Conservation (phyloP, 2,329 filamentous ascomycete genomes). For the Aureobasidium sp. region DNA sequence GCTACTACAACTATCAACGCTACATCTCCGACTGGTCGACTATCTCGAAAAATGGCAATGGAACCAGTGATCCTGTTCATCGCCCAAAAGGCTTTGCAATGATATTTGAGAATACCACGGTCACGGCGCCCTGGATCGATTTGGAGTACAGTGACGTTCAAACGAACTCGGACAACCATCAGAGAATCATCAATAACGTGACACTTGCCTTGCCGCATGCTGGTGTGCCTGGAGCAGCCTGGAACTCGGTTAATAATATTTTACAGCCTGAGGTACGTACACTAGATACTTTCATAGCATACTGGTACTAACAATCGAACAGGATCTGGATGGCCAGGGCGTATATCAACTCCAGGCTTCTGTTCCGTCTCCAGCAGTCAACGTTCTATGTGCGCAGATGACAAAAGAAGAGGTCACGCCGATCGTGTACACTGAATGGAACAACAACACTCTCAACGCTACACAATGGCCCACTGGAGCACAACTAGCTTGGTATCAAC, state of each 20-base stretch:
- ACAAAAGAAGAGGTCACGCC: conserved; percentile 50
- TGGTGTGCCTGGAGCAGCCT: conserved; percentile 57
- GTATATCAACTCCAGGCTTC: conserved; percentile 60
- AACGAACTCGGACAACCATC: conserved; percentile 42
- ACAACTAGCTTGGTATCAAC: neutral
- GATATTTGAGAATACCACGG: conserved; percentile 64
- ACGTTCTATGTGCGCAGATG: conserved; percentile 66
- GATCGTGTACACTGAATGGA: conserved; percentile 56
- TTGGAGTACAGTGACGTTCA: conserved; percentile 41
- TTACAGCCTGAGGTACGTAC: conserved; percentile 53
- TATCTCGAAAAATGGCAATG: conserved; percentile 37
- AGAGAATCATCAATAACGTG: conserved; percentile 64
- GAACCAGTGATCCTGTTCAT: conserved; percentile 32
- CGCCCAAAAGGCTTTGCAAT: conserved; percentile 55
- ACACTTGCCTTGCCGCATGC: conserved; percentile 70
- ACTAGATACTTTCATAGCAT: neutral
- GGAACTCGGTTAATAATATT: conserved; percentile 53
- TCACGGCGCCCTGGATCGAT: conserved; percentile 62
- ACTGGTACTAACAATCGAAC: neutral
- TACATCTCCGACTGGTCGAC: conserved; percentile 51
- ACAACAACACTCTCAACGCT: conserved; percentile 26
- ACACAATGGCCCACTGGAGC: conserved; percentile 17
- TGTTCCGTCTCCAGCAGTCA: conserved; percentile 61
- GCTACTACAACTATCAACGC: conserved; percentile 60
- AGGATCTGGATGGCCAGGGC: conserved; percentile 52